Base-by-base conservation (phyloP, 1,284 basidiomycete genomes). In the Paramarasmius palmivorus region DNA sequence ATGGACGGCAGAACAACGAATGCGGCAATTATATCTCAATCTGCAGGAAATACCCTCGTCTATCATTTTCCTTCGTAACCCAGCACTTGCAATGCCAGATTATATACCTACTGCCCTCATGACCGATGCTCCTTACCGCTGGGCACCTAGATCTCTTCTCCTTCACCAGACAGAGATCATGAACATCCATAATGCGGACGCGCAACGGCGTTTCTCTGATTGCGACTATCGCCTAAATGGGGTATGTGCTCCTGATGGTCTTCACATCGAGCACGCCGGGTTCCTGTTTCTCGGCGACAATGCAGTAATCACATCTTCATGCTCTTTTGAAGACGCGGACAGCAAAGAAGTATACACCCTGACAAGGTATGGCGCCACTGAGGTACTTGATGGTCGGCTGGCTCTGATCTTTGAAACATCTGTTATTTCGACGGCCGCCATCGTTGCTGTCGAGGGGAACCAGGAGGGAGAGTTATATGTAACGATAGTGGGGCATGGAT, bases 131-230 rank as follows among this genome's bases (percentile, higher is more conserved):
- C 44, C 44, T 10, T 46, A 19, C 25, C 44, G 44, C 25, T 46
- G 44, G 44, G 44, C 44, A 46, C 44, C 44, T 46, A 10, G 44
- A 8, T 46, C 44, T 9, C 44, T 46, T 25, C 44, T 46, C 25
- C 44, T 46, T 29, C 44, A 46, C 20, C 25, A 20, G 20, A 46
- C 19, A 23, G 44, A 46, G 20, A 29, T 46, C 14, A 46, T 46
- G 44, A 46, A 46, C n/a, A 25, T 46, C 15, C 44, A 46, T 46
- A 9, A 6, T 46, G 44, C 44, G 10, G 17, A 46, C 25, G 44
- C 44, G 9, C 17, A 17, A 29, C 9, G 25, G 25, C 25, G 20
- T 20, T 46, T 46, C 25, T 17, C 44, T 10, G 44, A 46, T n/a
- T 10, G 14, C n/a, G 25, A 20, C 17, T 46, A 46, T 23, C 44